Percentiles rank a stretch among this genome's conserved stretches.
These are phyloP conservation scores for Kitagawia praeruptora DNA, from an alignment of 129 eudicot species.

Conservation along the genomic window DNA sequence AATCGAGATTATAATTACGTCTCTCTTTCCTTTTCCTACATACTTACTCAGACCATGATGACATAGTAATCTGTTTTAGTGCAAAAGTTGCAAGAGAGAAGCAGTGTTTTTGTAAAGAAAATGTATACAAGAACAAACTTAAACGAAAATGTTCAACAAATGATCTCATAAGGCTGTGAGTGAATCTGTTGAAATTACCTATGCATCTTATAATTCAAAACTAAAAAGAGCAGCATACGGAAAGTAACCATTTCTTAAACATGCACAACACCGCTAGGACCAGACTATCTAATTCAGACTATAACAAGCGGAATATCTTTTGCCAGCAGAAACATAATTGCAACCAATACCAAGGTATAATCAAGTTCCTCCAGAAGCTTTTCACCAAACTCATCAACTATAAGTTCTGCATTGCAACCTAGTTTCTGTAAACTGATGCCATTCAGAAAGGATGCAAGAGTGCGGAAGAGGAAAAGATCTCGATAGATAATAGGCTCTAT, in stretches of 20 bases:
- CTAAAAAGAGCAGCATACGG: not conserved
- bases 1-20: not conserved
- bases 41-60: not conserved
- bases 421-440: conserved; percentile 92
- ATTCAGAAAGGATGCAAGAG: conserved; percentile 91
- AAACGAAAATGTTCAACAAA: no score
- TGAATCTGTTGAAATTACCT: not conserved
- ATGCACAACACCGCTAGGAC: not conserved
- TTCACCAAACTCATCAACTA: conserved; percentile 99
- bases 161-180: not conserved
- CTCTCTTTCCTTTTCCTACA: not conserved
- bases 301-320: not conserved
- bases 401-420: conserved; percentile 98
- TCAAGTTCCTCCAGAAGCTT: conserved; percentile 99
- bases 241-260: not conserved
- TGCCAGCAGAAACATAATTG: not conserved
- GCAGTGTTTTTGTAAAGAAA: not conserved
- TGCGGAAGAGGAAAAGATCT: conserved; percentile 95
- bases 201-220: not conserved
- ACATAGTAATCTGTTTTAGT: not conserved
- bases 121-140: not conserved
- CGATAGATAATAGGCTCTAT: conserved; percentile 97
- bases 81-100: not conserved
- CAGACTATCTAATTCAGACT: not conserved
- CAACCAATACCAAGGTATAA: conserved; percentile 80